phyloP scores from a whole-genome alignment of 1,139 yeast genomes.

The Taphrina confusa region DNA sequence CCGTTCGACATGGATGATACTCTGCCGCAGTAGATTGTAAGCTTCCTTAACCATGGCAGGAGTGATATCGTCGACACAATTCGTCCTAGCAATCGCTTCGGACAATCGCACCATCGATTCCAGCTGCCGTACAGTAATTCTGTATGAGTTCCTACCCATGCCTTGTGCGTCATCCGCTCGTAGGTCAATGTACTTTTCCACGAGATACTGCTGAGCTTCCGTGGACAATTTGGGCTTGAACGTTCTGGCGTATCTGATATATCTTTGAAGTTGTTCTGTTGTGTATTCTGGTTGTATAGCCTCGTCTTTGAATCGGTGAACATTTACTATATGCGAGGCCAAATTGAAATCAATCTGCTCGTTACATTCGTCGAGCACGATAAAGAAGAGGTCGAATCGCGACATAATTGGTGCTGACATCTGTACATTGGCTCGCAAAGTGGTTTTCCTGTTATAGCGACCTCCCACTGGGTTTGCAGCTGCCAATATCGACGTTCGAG shows the following conservation, averaged over 20 bases:
- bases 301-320: constrained; percentile 87
- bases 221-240: constrained; percentile 85
- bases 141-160: constrained; percentile 74
- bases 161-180: constrained; percentile 94
- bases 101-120: constrained; percentile 88
- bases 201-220: constrained; percentile 76
- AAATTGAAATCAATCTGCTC: constrained; percentile 85
- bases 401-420: constrained; percentile 99
- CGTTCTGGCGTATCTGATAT: constrained; percentile 88
- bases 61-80: constrained; percentile 86
- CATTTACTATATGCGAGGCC: constrained; percentile 87
- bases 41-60: constrained; percentile 93
- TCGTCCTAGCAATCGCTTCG: constrained; percentile 97
- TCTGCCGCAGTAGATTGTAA: constrained; percentile 81
- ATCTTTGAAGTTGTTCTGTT: constrained; percentile 84
- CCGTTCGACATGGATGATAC: constrained; percentile 90
- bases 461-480: constrained; percentile 99
- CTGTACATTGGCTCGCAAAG: constrained; percentile 81
- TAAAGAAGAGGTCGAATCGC: constrained; percentile 93
- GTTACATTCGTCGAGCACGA: constrained; percentile 91
- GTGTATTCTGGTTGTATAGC: constrained; percentile 89
- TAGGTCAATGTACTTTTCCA: constrained; percentile 78
- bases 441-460: constrained; percentile 81
- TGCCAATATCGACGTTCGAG: constrained; percentile 91
- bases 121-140: constrained; percentile 95